A percentile compares a stretch with the other conserved stretches of the same genome.
These are phyloP conservation scores for Candida piceae DNA, from an alignment of 805 yeast species.

Conservation along the genomic window DNA sequence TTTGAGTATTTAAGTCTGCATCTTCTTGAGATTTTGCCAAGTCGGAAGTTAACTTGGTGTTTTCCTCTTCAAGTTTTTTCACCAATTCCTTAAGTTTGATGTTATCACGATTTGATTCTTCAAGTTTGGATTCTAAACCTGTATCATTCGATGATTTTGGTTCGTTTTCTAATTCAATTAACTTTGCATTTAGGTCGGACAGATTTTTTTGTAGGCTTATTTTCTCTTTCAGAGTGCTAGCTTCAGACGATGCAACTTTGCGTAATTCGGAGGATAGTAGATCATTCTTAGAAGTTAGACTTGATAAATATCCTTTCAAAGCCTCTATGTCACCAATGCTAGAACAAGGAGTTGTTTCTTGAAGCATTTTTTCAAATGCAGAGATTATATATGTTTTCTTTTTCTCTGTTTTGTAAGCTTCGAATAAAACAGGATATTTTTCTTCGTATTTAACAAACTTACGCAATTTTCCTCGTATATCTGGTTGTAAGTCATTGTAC, in stretches of 20 bases:
- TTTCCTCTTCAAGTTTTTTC: background rate
- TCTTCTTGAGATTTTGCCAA: no score
- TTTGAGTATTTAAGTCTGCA: background rate
- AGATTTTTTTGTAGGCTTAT: constrained; percentile 8
- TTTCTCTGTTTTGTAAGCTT: constrained; percentile 82
- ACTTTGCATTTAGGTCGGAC: constrained; percentile 8
- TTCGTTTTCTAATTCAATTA: constrained; percentile 1
- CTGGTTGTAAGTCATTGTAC: constrained; percentile 44
- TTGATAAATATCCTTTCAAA: constrained; percentile 63
- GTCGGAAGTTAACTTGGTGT: background rate
- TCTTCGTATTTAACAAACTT: constrained; percentile 85
- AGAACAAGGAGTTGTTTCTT: constrained; percentile 77
- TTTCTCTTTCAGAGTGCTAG: constrained; percentile 7
- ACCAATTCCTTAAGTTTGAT: no score
- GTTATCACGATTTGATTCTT: no score
- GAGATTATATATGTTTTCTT: constrained; percentile 54
- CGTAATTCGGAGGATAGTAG: constrained; percentile 65
- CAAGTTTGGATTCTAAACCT: no score
- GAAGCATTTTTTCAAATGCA: constrained; percentile 61
- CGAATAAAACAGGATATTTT: constrained; percentile 78
- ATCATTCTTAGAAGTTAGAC: constrained; percentile 53
- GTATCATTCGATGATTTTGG: background rate
- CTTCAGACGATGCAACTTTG: constrained; percentile 30
- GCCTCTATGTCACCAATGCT: constrained; percentile 68
- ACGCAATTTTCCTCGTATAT: constrained; percentile 54